phyloP scores from a whole-genome alignment of 441 rosid species.

The Pelargonium citronellum region DNA sequence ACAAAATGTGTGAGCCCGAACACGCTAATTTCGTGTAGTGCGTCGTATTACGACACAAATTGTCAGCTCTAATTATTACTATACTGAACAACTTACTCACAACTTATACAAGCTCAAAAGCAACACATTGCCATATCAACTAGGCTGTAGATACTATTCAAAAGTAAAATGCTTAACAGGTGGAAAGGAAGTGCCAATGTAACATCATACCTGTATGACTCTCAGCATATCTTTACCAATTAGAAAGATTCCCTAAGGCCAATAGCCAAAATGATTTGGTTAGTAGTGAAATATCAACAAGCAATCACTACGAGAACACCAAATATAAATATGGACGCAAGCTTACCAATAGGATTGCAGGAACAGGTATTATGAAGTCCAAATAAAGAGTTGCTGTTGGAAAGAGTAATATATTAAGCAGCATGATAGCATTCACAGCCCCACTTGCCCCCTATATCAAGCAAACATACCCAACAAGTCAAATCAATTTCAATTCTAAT shows the following conservation, averaged over 20 bases:
- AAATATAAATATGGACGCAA: neutral
- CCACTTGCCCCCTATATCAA: conserved; percentile 70
- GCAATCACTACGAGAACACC: neutral
- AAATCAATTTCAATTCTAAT: neutral
- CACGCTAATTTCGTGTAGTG: too few relatives aligned
- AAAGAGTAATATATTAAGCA: conserved; percentile 71
- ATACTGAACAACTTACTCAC: too few relatives aligned
- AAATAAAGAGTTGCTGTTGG: conserved; percentile 66
- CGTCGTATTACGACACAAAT: too few relatives aligned
- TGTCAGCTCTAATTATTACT: too few relatives aligned
- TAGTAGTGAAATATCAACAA: conserved; percentile 6
- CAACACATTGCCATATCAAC: neutral
- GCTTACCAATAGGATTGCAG: conserved; percentile 78
- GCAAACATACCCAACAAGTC: conserved; percentile 9
- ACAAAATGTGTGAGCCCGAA: too few relatives aligned
- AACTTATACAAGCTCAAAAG: neutral
- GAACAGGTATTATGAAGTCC: conserved; percentile 70
- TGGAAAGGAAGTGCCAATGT: neutral
- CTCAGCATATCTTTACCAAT: conserved; percentile 66
- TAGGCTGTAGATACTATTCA: too few relatives aligned
- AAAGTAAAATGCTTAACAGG: neutral
- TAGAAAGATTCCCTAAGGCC: conserved; percentile 63
- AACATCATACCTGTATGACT: conserved; percentile 52
- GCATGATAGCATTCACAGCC: conserved; percentile 84
- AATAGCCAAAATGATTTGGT: conserved; percentile 13